These are phyloP conservation scores for Ligustrum vulgare DNA, from an alignment of 257 asterid genomes.

Conservation along the genomic window DNA sequence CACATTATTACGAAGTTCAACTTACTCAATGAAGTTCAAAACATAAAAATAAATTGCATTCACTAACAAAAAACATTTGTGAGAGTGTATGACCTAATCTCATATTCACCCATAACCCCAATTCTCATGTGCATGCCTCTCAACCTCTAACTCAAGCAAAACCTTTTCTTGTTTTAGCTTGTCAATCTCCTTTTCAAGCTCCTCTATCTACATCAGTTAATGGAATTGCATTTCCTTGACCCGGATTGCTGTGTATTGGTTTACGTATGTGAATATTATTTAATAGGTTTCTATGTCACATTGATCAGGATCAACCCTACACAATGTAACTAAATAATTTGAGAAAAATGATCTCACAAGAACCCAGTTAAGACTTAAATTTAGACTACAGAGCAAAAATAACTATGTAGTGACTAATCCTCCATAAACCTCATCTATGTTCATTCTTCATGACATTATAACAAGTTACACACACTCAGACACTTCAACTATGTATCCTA, in stretches of 20 bases:
- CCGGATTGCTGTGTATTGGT: constrained; percentile 87
- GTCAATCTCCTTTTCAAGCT: constrained; percentile 64
- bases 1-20: too few relatives aligned
- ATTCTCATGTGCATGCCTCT: constrained; percentile 49
- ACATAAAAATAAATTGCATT: too few relatives aligned
- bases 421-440: background rate
- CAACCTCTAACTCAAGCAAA: constrained; percentile 57
- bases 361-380: background rate
- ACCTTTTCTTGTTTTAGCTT: constrained; percentile 54
- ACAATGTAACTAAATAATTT: constrained; percentile 7
- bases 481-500: background rate
- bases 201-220: constrained; percentile 61
- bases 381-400: background rate
- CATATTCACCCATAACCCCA: constrained; percentile 47
- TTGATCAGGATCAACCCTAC: constrained; percentile 82
- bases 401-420: background rate
- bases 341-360: constrained; percentile 2
- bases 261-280: constrained; percentile 78
- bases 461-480: background rate
- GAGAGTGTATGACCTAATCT: constrained; percentile 41
- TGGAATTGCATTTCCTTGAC: constrained; percentile 46
- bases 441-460: background rate
- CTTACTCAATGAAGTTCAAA: too few relatives aligned
- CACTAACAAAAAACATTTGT: too few relatives aligned
- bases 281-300: constrained; percentile 73